Evolutionary conservation across 306 rosid species (phyloP), one percentile per base, ranked within the genome.

Genomic region (Cyamopsis tetragonoloba): DNA sequence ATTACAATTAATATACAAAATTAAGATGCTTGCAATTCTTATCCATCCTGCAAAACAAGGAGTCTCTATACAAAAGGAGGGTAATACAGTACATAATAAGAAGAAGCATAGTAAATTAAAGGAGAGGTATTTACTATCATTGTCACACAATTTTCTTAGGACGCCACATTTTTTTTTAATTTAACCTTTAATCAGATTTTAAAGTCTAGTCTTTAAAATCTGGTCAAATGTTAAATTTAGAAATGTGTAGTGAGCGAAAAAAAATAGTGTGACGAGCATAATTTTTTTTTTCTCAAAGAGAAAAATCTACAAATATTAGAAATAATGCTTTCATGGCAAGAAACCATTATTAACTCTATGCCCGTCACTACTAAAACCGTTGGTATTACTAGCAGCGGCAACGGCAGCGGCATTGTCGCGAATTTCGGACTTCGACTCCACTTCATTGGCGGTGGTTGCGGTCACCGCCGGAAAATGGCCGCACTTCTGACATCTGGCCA

Each of bases 401-500:
- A 4, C 20, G 41, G 10, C 4, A 17, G 10, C 43, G 4, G 15
- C 73, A 47, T 53, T 79, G 41, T 12, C 42, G 14, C 31, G 38
- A 17, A 62, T 66, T 0, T 7, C 6, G 8, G 76, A 20, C 14
- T 84, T 85, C 1, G 55, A 2, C 35, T 74, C 83, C 0, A 51
- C 23, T n/a, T 70, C 86, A 3, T 17, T 38, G n/a, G 39, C 9
- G 0, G 78, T 68, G 69, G 82, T 37, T 41, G 47, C 10, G 2
- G 20, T 3, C 4, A 56, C 42, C 1, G 86, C 83, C 41, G 88
- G 89, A 2, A 69, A 86, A 1, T 77, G 84, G 6, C 95, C 91
- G 62, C 95, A 88, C 78, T 86, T 86, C 15, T 82, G 84, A 62
- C 95, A 88, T 43, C 86, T 63, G 0, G 75, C 54, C 2, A 78